phyloP scores from a whole-genome alignment of 306 rosid genomes.

The Nissolia schottii region DNA sequence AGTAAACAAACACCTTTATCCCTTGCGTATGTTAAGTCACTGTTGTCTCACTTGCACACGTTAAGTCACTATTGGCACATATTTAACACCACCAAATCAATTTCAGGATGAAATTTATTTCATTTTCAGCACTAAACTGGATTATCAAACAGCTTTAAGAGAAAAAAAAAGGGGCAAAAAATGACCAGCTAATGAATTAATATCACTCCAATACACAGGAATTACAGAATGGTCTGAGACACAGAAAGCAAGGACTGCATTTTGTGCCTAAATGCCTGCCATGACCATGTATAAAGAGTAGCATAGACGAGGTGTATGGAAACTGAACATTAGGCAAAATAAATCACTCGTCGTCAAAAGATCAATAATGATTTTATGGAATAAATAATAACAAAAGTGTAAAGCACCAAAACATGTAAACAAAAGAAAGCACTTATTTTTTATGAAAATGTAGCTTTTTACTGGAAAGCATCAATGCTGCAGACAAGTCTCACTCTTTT shows the following conservation, averaged over 20 bases:
- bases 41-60: background rate
- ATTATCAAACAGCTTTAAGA: background rate
- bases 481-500: background rate
- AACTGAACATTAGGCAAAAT: background rate
- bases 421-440: background rate
- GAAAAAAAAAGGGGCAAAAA: background rate
- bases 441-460: background rate
- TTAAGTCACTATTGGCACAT: background rate
- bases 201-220: slow-evolving; percentile 1
- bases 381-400: background rate
- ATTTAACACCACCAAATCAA: background rate
- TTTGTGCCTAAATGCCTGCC: background rate
- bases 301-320: background rate
- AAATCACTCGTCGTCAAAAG: background rate
- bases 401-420: background rate
- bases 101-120: background rate
- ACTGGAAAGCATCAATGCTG: background rate
- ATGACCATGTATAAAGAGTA: background rate
- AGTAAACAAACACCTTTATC: too few species aligned
- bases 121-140: background rate
- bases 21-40: too few species aligned
- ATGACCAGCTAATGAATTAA: background rate
- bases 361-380: background rate
- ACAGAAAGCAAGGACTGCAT: background rate
- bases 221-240: background rate